Percentiles rank a stretch among this genome's conserved stretches.
Evolutionary conservation across 441 rosid genomes (phyloP).

Genomic region (Croton setiger): DNA sequence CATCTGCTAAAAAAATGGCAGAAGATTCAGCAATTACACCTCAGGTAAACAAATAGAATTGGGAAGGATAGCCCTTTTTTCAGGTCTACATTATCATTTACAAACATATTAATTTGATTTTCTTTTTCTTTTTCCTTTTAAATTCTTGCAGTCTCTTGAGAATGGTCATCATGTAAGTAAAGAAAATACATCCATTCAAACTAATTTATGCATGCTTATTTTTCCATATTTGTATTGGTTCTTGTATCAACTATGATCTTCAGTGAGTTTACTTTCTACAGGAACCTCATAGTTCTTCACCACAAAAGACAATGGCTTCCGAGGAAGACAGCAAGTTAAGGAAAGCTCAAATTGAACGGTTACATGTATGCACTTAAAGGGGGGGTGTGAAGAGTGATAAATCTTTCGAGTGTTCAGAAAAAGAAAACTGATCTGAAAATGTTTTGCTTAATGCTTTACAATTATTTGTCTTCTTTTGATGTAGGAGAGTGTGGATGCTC

Average conservation of each 20-base stretch:
- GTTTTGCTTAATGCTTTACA: conserved; percentile 19
- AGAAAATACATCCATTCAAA: conserved; percentile 15
- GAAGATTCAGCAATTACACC: conserved; percentile 38
- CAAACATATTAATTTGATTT: conserved; percentile 20
- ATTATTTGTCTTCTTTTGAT: conserved; percentile 24
- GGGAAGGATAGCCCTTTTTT: not conserved
- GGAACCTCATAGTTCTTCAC: conserved; percentile 42
- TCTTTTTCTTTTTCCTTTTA: conserved; percentile 24
- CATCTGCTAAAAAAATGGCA: conserved; percentile 45
- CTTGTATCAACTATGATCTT: conserved; percentile 23
- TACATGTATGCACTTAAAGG: conserved; percentile 48
- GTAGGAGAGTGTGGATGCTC: conserved; percentile 70
- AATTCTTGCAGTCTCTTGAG: conserved; percentile 58
- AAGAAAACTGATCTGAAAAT: not conserved
- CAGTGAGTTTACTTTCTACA: conserved; percentile 31
- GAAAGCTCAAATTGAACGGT: conserved; percentile 51
- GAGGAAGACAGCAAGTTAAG: conserved; percentile 41
- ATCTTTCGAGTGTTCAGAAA: not conserved
- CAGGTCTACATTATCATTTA: not conserved
- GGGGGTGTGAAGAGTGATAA: conserved; percentile 1
- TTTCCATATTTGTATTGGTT: conserved; percentile 16
- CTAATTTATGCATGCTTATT: conserved; percentile 17
- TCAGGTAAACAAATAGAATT: conserved; percentile 38
- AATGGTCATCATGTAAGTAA: conserved; percentile 72
- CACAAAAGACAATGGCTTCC: conserved; percentile 41